Evolutionary conservation across 176 grass and related monocot species (phyloP).

Genomic region (Zoysia japonica): DNA sequence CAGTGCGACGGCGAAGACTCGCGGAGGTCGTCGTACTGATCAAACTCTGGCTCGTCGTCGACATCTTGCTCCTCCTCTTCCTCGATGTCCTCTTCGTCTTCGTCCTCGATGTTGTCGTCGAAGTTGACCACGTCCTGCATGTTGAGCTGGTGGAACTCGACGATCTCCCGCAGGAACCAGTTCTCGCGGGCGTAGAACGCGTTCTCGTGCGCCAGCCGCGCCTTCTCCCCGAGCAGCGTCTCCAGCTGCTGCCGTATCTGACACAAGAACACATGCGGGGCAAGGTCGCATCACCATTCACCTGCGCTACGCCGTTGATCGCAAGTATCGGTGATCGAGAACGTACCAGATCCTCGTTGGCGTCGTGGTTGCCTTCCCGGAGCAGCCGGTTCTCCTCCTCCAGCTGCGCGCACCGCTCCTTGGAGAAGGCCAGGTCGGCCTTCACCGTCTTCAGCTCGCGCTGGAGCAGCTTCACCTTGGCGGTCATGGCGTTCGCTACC

Average conservation of each 20-base stretch:
- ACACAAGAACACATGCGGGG: not conserved
- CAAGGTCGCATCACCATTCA: no score
- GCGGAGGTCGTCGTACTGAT: not conserved
- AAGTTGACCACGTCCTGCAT: slow-evolving; percentile 70
- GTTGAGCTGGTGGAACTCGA: slow-evolving; percentile 87
- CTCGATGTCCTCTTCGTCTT: slow-evolving; percentile 18
- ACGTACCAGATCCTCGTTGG: slow-evolving; percentile 87
- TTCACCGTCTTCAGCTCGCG: slow-evolving; percentile 82
- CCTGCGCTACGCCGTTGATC: no score
- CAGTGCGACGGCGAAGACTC: not conserved
- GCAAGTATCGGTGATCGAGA: not conserved
- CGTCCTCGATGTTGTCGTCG: slow-evolving; percentile 50
- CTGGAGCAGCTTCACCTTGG: slow-evolving; percentile 90
- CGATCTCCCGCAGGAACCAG: slow-evolving; percentile 81
- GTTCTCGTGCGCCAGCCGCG: slow-evolving; percentile 76
- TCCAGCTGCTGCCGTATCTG: slow-evolving; percentile 87
- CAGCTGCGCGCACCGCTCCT: slow-evolving; percentile 80
- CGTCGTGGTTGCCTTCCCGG: slow-evolving; percentile 57
- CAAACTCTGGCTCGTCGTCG: not conserved
- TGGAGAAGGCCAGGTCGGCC: slow-evolving; percentile 81
- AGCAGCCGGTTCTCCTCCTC: slow-evolving; percentile 82
- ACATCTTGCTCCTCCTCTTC: slow-evolving; percentile 20
- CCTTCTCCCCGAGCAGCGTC: slow-evolving; percentile 83
- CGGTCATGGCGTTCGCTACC: slow-evolving; percentile 90
- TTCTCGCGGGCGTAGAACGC: slow-evolving; percentile 81